phyloP scores from a whole-genome alignment of 2,329 filamentous ascomycete species.

The Cladosporium sp. region DNA sequence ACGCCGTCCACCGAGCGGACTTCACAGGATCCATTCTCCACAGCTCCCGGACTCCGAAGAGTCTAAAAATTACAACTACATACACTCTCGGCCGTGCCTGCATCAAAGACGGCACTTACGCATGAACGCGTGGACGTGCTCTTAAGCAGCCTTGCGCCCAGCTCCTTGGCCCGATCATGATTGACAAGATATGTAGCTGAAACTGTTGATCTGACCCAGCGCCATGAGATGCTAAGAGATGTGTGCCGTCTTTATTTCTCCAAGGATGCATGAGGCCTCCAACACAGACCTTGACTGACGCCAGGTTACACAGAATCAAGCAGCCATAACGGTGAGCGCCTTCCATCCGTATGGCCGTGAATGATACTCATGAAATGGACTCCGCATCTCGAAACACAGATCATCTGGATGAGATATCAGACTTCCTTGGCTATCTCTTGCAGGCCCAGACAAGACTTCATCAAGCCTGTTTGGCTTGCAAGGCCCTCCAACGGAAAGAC shows the following conservation, averaged over 20 bases:
- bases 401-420: neutral
- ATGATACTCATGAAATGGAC: neutral
- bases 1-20: neutral
- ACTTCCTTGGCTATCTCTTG: slow-evolving; percentile 1
- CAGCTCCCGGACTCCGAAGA: slow-evolving; percentile 3
- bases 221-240: slow-evolving; percentile 13
- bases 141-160: neutral
- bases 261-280: neutral
- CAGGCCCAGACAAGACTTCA: slow-evolving; percentile 4
- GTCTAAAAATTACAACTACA: slow-evolving; percentile 1
- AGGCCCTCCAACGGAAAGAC: neutral
- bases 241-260: neutral
- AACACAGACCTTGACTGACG: neutral
- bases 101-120: neutral
- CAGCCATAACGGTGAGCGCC: neutral
- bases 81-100: neutral
- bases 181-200: neutral
- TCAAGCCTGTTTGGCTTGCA: slow-evolving; percentile 3
- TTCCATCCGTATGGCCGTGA: neutral
- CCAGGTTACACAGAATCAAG: neutral
- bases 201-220: slow-evolving; percentile 8
- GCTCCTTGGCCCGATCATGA: slow-evolving; percentile 17
- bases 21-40: neutral
- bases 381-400: neutral
- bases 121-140: slow-evolving; percentile 12